phyloP scores from a whole-genome alignment of 495 filamentous ascomycete species.

The Amorphotheca resinae region DNA sequence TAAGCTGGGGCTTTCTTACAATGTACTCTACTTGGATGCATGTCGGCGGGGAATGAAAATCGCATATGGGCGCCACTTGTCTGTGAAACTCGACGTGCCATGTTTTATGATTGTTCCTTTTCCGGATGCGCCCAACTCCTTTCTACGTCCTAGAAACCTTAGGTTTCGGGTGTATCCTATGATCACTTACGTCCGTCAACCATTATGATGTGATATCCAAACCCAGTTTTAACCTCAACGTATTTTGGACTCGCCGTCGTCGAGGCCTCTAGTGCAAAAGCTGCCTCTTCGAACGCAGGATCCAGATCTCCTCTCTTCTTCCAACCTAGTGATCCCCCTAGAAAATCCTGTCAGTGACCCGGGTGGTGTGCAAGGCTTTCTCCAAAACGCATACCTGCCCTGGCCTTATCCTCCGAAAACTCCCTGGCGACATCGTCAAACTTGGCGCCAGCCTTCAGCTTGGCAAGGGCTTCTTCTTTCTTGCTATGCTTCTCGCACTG shows the following conservation, averaged over 20 bases:
- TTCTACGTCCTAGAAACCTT: too few species aligned
- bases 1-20: conserved; percentile 15
- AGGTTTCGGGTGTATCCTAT: too few species aligned
- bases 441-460: conserved; percentile 62
- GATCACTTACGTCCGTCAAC: conserved; percentile 57
- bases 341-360: neutral
- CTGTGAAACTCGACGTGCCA: too few species aligned
- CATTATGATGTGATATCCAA: conserved; percentile 94
- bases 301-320: conserved; percentile 65
- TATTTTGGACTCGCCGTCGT: conserved; percentile 64
- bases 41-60: conserved; percentile 19
- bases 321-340: conserved; percentile 71
- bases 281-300: conserved; percentile 66
- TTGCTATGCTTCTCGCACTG: conserved; percentile 81
- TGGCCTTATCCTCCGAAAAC: conserved; percentile 82
- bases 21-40: conserved; percentile 21
- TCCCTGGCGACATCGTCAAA: conserved; percentile 84
- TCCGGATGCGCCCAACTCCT: too few species aligned
- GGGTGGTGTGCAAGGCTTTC: neutral
- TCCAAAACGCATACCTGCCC: conserved; percentile 44
- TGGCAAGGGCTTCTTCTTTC: conserved; percentile 76
- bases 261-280: conserved; percentile 66
- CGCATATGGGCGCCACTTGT: conserved; percentile 16
- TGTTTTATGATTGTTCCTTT: too few species aligned
- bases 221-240: conserved; percentile 68